phyloP scores from a whole-genome alignment of 495 filamentous ascomycete species.

The Clavariopsis aquatica region DNA sequence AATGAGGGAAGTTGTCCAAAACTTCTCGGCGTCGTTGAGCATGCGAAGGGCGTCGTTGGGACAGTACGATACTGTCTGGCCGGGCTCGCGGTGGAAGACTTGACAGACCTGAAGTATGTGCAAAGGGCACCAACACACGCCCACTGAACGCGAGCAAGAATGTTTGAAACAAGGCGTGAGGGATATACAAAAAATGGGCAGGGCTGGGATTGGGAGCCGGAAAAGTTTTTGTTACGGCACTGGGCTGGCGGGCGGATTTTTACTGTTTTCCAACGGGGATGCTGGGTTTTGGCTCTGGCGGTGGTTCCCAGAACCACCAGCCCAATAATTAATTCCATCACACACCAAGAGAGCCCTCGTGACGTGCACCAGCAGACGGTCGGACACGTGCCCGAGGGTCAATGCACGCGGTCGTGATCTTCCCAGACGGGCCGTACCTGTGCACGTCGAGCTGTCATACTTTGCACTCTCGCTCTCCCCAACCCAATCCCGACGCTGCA shows the following conservation, averaged over 20 bases:
- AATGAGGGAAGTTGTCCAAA: slow-evolving; percentile 25
- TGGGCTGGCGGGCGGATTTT: background rate
- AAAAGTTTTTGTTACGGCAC: too few relatives aligned
- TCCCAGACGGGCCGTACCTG: background rate
- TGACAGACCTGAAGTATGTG: background rate
- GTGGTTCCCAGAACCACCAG: too few relatives aligned
- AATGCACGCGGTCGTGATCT: background rate
- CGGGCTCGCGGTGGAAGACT: slow-evolving; percentile 17
- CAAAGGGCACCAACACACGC: too few relatives aligned
- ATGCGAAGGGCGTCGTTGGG: slow-evolving; percentile 19
- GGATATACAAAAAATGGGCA: background rate
- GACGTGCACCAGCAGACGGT: too few relatives aligned
- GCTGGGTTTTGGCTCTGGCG: too few relatives aligned
- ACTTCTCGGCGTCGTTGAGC: slow-evolving; percentile 13
- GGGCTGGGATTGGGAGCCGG: background rate
- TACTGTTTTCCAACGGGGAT: too few relatives aligned
- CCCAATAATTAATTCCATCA: too few relatives aligned
- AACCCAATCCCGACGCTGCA: background rate
- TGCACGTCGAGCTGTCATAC: too few relatives aligned
- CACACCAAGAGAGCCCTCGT: too few relatives aligned
- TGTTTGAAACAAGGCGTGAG: too few relatives aligned
- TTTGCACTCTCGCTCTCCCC: too few relatives aligned
- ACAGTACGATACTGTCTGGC: slow-evolving; percentile 26
- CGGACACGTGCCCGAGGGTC: background rate
- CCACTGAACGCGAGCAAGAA: too few relatives aligned